Percentiles rank a stretch among this genome's conserved stretches.
Evolutionary conservation across 2,329 filamentous ascomycete genomes (phyloP).

Genomic region (Aspergillus neoniger): DNA sequence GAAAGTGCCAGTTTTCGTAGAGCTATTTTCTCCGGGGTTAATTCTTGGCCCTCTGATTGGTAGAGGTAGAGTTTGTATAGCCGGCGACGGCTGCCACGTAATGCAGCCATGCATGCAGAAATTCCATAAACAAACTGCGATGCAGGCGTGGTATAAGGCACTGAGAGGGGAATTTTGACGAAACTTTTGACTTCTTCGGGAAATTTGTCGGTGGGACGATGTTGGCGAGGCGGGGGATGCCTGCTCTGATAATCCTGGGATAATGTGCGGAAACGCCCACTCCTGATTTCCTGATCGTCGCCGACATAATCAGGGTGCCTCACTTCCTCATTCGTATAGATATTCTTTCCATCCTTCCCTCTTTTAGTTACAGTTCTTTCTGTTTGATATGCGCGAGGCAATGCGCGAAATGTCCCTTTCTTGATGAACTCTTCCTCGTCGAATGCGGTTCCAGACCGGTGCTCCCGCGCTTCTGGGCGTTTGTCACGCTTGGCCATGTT

Average conservation of each 20-base stretch:
- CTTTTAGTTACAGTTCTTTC: neutral
- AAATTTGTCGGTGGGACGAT: slow-evolving; percentile 16
- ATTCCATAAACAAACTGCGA: slow-evolving; percentile 90
- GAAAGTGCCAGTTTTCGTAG: slow-evolving; percentile 44
- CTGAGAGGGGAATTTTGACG: slow-evolving; percentile 44
- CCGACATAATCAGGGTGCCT: neutral
- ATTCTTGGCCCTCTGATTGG: slow-evolving; percentile 56
- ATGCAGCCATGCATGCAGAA: slow-evolving; percentile 76
- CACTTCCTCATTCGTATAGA: too few species aligned
- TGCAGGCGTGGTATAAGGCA: slow-evolving; percentile 77
- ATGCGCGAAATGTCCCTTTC: slow-evolving; percentile 31
- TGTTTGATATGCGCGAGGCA: slow-evolving; percentile 26
- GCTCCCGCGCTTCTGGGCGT: neutral
- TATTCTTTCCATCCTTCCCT: too few species aligned
- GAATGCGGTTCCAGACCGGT: slow-evolving; percentile 14
- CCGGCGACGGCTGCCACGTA: slow-evolving; percentile 68
- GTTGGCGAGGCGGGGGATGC: neutral
- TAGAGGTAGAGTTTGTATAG: slow-evolving; percentile 85
- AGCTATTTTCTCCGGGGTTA: slow-evolving; percentile 42
- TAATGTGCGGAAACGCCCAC: neutral
- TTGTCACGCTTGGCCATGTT: neutral
- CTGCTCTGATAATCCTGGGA: neutral
- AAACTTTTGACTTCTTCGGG: slow-evolving; percentile 38
- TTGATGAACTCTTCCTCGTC: slow-evolving; percentile 37
- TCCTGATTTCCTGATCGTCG: neutral